These are phyloP conservation scores for Metschnikowia noctiluminum DNA, from an alignment of 805 yeast species.

Conservation along the genomic window DNA sequence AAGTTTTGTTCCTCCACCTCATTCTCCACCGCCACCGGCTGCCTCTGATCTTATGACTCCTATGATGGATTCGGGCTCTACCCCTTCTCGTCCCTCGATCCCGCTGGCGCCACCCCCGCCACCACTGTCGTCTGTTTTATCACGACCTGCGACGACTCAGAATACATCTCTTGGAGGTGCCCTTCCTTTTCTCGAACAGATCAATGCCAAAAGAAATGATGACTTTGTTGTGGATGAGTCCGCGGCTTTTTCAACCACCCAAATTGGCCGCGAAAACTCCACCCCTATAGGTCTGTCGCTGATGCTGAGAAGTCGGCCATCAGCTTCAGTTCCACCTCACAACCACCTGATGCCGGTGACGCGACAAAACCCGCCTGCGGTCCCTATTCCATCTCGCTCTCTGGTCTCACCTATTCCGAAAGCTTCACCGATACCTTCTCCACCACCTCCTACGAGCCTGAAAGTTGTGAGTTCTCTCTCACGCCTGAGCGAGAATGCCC, in stretches of 20 bases:
- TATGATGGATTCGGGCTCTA: too few relatives aligned
- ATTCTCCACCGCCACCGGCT: conserved; percentile 15
- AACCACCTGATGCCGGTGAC: conserved; percentile 34
- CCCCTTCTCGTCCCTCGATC: too few relatives aligned
- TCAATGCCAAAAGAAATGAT: conserved; percentile 48
- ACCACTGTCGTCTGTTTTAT: conserved; percentile 21
- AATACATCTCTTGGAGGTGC: conserved; percentile 32
- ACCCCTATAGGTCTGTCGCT: not conserved
- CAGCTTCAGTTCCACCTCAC: conserved; percentile 28
- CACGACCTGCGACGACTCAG: conserved; percentile 13
- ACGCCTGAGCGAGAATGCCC: not conserved
- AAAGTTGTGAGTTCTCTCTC: conserved; percentile 7
- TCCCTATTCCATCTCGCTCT: conserved; percentile 20
- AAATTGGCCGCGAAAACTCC: conserved; percentile 1
- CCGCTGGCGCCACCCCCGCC: conserved; percentile 20
- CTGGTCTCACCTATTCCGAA: conserved; percentile 16
- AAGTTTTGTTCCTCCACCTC: conserved; percentile 1
- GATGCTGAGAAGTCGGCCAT: conserved; percentile 8
- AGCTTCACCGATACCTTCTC: conserved; percentile 5
- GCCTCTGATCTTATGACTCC: conserved; percentile 3
- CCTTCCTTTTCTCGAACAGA: conserved; percentile 49
- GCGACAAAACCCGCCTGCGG: conserved; percentile 21
- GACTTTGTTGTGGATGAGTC: conserved; percentile 41
- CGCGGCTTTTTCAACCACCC: conserved; percentile 9
- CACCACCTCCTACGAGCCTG: not conserved